Conservation (phyloP, 2,329 filamentous ascomycete genomes). For the Fusarium armeniacum region DNA sequence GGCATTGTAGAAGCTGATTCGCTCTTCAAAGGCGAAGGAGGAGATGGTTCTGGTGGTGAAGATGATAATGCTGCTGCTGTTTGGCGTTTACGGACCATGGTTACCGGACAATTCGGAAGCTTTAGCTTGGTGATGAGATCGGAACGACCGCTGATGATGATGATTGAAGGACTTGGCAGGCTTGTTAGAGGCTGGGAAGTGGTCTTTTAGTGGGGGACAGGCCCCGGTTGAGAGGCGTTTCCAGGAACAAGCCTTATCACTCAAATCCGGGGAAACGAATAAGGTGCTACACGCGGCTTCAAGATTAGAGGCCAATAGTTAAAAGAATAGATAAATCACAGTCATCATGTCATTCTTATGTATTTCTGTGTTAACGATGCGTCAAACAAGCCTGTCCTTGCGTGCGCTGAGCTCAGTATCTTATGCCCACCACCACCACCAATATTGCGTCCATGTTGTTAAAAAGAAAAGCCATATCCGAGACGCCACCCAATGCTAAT, state of each 20-base stretch:
- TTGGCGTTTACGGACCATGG: conserved; percentile 52
- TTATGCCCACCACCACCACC: background rate
- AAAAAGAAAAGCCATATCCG: conserved; percentile 23
- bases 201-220: conserved; percentile 41
- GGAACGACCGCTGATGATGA: conserved; percentile 33
- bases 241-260: conserved; percentile 12
- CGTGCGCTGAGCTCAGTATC: conserved; percentile 6
- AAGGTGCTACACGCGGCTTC: background rate
- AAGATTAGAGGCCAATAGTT: background rate
- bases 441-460: conserved; percentile 20
- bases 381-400: conserved; percentile 4
- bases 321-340: background rate
- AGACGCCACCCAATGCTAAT: conserved; percentile 50
- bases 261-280: conserved; percentile 41
- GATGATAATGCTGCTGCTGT: conserved; percentile 8
- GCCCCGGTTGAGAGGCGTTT: conserved; percentile 18
- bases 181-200: conserved; percentile 31
- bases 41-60: conserved; percentile 18
- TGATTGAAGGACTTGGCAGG: conserved; percentile 34
- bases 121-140: conserved; percentile 33
- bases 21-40: conserved; percentile 3
- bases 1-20: conserved; percentile 30
- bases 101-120: conserved; percentile 33
- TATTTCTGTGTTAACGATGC: conserved; percentile 1
- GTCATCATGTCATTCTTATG: conserved; percentile 26